phyloP scores from a whole-genome alignment of 345 rosid species.

The Physaria fendleri region DNA sequence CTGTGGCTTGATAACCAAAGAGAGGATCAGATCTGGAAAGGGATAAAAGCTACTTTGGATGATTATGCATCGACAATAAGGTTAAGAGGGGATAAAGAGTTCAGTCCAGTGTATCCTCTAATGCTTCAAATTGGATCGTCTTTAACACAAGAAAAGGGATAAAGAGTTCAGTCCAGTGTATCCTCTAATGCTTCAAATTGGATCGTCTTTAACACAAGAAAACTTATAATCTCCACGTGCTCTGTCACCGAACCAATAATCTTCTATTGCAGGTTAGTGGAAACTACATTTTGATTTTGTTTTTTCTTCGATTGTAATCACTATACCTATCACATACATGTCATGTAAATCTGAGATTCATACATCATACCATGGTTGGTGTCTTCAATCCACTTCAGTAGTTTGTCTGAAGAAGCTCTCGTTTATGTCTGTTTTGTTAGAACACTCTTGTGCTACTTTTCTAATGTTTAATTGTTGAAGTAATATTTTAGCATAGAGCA shows the following conservation, averaged over 20 bases:
- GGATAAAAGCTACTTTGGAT: conserved; percentile 87
- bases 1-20: conserved; percentile 93
- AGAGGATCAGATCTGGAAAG: conserved; percentile 99
- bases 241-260: not conserved
- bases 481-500: not conserved
- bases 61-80: conserved; percentile 76
- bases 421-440: not conserved
- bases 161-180: conserved; percentile 96
- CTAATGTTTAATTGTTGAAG: not conserved
- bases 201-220: conserved; percentile 50
- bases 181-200: conserved; percentile 85
- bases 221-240: conserved; percentile 1
- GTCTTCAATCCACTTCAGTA: not conserved
- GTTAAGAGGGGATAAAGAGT: conserved; percentile 95
- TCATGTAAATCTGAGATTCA: conserved; percentile 7
- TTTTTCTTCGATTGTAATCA: conserved; percentile 5
- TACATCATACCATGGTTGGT: not conserved
- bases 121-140: conserved; percentile 85
- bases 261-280: not conserved
- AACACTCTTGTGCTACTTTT: not conserved
- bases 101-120: conserved; percentile 89
- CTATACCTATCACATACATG: not conserved
- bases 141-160: conserved; percentile 71
- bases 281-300: not conserved
- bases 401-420: not conserved